phyloP scores from a whole-genome alignment of 2,329 filamentous ascomycete genomes.

The Periconia macrospinosa region DNA sequence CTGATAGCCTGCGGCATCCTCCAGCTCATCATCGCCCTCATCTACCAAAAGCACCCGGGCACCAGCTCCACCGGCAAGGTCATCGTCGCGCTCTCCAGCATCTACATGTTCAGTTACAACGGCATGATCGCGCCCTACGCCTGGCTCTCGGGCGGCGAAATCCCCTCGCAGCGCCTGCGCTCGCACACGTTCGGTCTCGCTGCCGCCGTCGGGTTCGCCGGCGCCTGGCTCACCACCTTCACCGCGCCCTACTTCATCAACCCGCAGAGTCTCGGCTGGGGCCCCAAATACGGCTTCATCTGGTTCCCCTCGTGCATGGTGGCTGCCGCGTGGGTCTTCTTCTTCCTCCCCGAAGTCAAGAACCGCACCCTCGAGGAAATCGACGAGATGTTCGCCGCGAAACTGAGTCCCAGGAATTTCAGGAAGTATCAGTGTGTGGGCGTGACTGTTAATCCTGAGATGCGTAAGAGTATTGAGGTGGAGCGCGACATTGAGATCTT shows the following conservation, averaged over 20 bases:
- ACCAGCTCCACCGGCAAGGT: conserved; percentile 45
- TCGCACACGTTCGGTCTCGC: conserved; percentile 60
- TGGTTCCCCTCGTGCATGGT: conserved; percentile 50
- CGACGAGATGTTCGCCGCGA: conserved; percentile 55
- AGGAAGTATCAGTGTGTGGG: conserved; percentile 41
- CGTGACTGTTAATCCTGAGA: conserved; percentile 14
- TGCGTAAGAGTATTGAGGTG: conserved; percentile 26
- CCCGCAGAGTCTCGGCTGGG: conserved; percentile 57
- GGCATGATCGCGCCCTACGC: conserved; percentile 59
- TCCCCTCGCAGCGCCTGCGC: conserved; percentile 59
- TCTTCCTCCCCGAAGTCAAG: conserved; percentile 59
- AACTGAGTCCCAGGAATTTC: conserved; percentile 49
- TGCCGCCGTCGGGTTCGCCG: conserved; percentile 55
- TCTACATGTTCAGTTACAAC: conserved; percentile 60
- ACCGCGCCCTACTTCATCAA: conserved; percentile 65
- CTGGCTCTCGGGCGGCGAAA: conserved; percentile 60
- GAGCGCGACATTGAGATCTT: conserved; percentile 28
- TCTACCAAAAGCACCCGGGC: conserved; percentile 52
- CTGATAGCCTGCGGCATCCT: conserved; percentile 56
- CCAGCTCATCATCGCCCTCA: conserved; percentile 57
- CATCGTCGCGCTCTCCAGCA: conserved; percentile 56
- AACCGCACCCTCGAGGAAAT: conserved; percentile 58
- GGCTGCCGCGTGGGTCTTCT: conserved; percentile 36
- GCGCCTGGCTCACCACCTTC: conserved; percentile 61
- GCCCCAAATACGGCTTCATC: conserved; percentile 60